Base-by-base conservation (phyloP, 2,329 filamentous ascomycete species). In the Dactylellina cionopaga region DNA sequence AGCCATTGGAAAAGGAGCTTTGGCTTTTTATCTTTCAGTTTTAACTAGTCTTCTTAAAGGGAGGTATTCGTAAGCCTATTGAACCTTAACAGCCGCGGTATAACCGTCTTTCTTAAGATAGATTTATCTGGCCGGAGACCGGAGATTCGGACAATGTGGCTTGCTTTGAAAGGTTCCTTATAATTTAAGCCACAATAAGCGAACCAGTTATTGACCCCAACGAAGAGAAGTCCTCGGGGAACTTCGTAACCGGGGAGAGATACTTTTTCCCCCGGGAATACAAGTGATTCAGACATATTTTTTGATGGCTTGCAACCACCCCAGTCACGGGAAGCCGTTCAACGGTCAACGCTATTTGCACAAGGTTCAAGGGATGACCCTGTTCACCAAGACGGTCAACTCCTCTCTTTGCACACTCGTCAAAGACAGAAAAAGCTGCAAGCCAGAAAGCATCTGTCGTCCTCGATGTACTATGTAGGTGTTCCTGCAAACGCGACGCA, bases 261-360 rank as follows among this genome's bases (percentile, higher is more conserved):
- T 39, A 29, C 19, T 27, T n/a, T n/a, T n/a, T n/a, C n/a, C 19
- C 29, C 49, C 25, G 60, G 59, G 54, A 33, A n/a, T n/a, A n/a
- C n/a, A n/a, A n/a, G n/a, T n/a, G n/a, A n/a, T 68, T 52, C 43
- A 58, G 31, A 13, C 64, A 56, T 41, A 56, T 33, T 55, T 29
- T 15, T 41, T 22, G 39, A 65, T 72, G 68, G 68, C 68, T 72
- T 64, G 59, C 41, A 51, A 27, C 58, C 19, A 65, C 59, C 68
- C 68, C 33, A 65, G 68, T 72, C 52, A 65, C 68, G 68, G 68
- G 68, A 72, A 64, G 68, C 68, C 68, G 68, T 72, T 72, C 13
- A 72, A 65, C 68, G 68, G 68, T 60, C 68, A 56, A 72, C 60
- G 68, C 59, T 55, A 55, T 65, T 44, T 64, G 46, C 47, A 58